Evolutionary conservation across 345 rosid species (phyloP).

Genomic region (Eucalyptus regnans): DNA sequence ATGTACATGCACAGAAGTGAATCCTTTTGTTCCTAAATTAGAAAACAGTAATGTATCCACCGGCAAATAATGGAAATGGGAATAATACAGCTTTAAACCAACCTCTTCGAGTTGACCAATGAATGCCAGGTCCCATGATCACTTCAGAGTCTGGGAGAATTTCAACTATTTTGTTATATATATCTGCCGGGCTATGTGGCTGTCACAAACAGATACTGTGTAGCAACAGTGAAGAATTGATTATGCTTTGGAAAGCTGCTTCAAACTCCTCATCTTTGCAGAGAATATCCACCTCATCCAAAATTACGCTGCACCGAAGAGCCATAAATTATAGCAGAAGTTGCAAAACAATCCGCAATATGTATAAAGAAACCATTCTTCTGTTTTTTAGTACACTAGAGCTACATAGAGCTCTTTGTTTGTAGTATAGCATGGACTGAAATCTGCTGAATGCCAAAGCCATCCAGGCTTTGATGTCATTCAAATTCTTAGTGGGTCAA

Average conservation of each 20-base stretch:
- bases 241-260: conserved; percentile 57
- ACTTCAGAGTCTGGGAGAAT: conserved; percentile 62
- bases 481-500: no score
- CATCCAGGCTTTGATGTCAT: no score
- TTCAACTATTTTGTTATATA: no score
- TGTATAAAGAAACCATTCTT: background rate
- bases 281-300: conserved; percentile 90
- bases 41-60: background rate
- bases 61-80: background rate
- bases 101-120: conserved; percentile 92
- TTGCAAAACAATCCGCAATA: background rate
- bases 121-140: conserved; percentile 85
- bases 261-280: conserved; percentile 76
- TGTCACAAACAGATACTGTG: no score
- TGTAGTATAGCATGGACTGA: background rate
- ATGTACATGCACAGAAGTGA: background rate
- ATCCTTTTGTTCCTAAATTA: background rate
- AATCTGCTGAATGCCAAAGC: background rate
- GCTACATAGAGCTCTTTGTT: no score
- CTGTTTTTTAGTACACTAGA: no score
- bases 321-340: background rate
- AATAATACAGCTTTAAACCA: background rate
- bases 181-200: no score
- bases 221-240: background rate
- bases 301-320: conserved; percentile 45